Conservation (phyloP, 495 filamentous ascomycete species). For the Podospora comata region DNA sequence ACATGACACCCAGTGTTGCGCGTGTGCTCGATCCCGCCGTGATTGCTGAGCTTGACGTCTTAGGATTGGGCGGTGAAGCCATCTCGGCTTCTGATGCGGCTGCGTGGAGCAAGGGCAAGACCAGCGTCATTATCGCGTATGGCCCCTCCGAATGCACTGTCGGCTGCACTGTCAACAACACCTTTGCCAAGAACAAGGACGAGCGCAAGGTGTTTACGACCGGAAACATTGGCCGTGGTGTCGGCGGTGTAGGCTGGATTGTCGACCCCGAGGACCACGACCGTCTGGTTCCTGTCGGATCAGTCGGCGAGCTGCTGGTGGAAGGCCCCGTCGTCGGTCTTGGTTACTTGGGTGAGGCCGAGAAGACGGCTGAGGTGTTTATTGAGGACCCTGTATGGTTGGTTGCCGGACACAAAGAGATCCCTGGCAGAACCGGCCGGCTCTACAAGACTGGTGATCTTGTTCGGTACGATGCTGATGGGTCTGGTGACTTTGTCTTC, state of each 20-base stretch:
- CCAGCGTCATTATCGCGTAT: constrained; percentile 54
- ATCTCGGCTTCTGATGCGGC: constrained; percentile 31
- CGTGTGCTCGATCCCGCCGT: constrained; percentile 43
- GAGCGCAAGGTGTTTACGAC: constrained; percentile 18
- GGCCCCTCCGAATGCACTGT: constrained; percentile 56
- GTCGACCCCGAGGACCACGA: constrained; percentile 55
- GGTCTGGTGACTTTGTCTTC: constrained; percentile 36
- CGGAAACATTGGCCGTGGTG: constrained; percentile 44
- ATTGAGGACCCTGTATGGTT: constrained; percentile 22
- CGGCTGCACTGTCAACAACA: constrained; percentile 45
- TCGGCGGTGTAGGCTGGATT: constrained; percentile 52
- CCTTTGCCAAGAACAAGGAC: constrained; percentile 32
- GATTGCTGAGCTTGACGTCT: constrained; percentile 21
- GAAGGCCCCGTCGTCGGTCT: constrained; percentile 51
- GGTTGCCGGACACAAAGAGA: constrained; percentile 3
- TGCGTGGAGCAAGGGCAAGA: constrained; percentile 36
- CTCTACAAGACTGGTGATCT: constrained; percentile 39
- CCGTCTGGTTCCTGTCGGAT: constrained; percentile 62
- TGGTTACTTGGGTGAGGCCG: constrained; percentile 70
- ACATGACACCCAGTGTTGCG: constrained; percentile 55
- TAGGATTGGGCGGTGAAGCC: constrained; percentile 30
- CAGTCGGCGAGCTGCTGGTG: constrained; percentile 76
- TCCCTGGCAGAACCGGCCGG: constrained; percentile 14
- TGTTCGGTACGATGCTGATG: constrained; percentile 53
- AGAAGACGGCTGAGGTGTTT: constrained; percentile 56